Conservation (phyloP, 2,329 filamentous ascomycete species). For the Ascochyta rabiei region DNA sequence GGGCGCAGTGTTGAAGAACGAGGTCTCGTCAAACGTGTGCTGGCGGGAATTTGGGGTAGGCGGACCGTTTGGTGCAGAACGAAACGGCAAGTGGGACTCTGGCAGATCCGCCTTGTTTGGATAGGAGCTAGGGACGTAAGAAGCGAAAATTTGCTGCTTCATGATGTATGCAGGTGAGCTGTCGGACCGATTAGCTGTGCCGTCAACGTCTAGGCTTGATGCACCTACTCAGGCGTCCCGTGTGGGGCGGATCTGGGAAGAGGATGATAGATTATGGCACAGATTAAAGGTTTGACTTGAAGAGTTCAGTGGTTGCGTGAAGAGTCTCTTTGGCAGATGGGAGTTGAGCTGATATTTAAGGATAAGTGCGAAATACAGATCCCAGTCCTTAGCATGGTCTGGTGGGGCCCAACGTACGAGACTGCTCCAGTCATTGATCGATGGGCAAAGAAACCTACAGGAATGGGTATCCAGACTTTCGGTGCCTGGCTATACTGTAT, state of each 20-base stretch:
- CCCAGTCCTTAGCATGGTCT: slow-evolving; percentile 3
- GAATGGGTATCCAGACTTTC: slow-evolving; percentile 13
- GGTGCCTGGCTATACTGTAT: slow-evolving; percentile 26
- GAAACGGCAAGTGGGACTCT: slow-evolving; percentile 1
- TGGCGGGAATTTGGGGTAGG: slow-evolving; percentile 5
- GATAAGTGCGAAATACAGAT: slow-evolving; percentile 2
- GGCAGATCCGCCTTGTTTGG: slow-evolving; percentile 11
- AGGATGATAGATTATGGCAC: background rate
- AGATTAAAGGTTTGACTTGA: background rate
- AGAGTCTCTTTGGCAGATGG: background rate
- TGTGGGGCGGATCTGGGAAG: background rate
- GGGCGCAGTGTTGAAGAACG: slow-evolving; percentile 2
- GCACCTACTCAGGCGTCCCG: slow-evolving; percentile 1
- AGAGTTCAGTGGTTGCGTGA: background rate
- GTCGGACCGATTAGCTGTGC: slow-evolving; percentile 9
- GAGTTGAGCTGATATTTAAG: slow-evolving; percentile 15
- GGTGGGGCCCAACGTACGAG: slow-evolving; percentile 14
- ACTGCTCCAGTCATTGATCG: slow-evolving; percentile 17
- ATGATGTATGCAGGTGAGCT: slow-evolving; percentile 9
- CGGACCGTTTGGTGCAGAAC: slow-evolving; percentile 1
- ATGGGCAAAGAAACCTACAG: slow-evolving; percentile 13
- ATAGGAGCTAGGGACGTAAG: slow-evolving; percentile 18
- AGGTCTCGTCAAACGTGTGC: slow-evolving; percentile 12
- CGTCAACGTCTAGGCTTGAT: background rate
- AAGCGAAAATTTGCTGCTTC: slow-evolving; percentile 15